Evolutionary conservation across 805 yeast genomes (phyloP).

Genomic region (Schwanniomyces yamadae): DNA sequence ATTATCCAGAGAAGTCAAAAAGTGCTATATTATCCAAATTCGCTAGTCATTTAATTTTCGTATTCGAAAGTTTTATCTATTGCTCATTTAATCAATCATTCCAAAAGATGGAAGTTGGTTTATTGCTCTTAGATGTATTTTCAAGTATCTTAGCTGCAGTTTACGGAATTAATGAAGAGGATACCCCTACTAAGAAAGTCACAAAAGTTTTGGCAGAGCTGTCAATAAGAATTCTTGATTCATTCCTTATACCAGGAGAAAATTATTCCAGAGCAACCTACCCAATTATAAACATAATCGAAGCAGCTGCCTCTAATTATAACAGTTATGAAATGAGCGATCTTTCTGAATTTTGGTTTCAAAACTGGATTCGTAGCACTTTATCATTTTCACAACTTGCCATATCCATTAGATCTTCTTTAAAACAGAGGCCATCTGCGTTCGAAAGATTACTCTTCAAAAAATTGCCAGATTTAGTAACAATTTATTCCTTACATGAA

Average conservation of each 20-base stretch:
- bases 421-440: slow-evolving; percentile 53
- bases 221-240: slow-evolving; percentile 48
- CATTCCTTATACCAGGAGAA: slow-evolving; percentile 54
- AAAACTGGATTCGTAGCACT: slow-evolving; percentile 48
- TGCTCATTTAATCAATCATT: slow-evolving; percentile 61
- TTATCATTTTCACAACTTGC: slow-evolving; percentile 58
- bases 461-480: slow-evolving; percentile 55
- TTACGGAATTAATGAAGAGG: slow-evolving; percentile 53
- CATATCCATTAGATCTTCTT: slow-evolving; percentile 53
- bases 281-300: slow-evolving; percentile 54
- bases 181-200: slow-evolving; percentile 32
- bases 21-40: slow-evolving; percentile 55
- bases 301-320: slow-evolving; percentile 39
- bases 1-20: slow-evolving; percentile 27
- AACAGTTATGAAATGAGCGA: slow-evolving; percentile 41
- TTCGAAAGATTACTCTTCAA: slow-evolving; percentile 63
- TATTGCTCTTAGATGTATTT: slow-evolving; percentile 53
- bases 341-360: slow-evolving; percentile 45
- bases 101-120: slow-evolving; percentile 64
- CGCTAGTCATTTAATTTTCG: slow-evolving; percentile 55
- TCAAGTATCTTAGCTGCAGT: slow-evolving; percentile 51
- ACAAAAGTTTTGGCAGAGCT: slow-evolving; percentile 53
- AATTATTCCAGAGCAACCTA: slow-evolving; percentile 52
- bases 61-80: slow-evolving; percentile 69
- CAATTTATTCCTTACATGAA: slow-evolving; percentile 51